A percentile compares a stretch with the other conserved stretches of the same genome.
These are phyloP conservation scores for Tephrocybe sp. DNA, from an alignment of 768 basidiomycete species.

Conservation along the genomic window DNA sequence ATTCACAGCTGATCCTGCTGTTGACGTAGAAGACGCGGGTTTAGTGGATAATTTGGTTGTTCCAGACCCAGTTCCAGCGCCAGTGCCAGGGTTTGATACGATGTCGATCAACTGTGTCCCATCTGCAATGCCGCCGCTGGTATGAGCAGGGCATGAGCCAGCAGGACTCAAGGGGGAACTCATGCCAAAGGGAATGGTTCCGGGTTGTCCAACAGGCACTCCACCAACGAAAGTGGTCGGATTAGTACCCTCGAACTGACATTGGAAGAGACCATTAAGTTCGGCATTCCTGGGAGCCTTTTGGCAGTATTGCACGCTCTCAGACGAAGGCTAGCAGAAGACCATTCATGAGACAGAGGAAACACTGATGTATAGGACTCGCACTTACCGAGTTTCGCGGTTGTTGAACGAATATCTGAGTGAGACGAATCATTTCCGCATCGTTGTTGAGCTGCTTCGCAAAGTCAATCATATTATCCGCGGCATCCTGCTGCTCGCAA, in stretches of 20 bases:
- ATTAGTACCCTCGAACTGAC: constrained; percentile 51
- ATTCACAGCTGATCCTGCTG: constrained; percentile 11
- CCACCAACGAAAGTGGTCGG: constrained; percentile 44
- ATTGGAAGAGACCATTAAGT: constrained; percentile 56
- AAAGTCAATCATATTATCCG: constrained; percentile 49
- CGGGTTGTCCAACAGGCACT: constrained; percentile 37
- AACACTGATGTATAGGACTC: background rate
- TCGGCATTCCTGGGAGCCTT: constrained; percentile 48
- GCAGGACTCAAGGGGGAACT: constrained; percentile 37
- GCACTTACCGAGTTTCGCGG: constrained; percentile 49
- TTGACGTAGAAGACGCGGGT: constrained; percentile 9
- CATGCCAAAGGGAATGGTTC: constrained; percentile 53
- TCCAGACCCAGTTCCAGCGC: constrained; percentile 5
- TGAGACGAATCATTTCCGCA: constrained; percentile 44
- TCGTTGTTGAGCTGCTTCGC: constrained; percentile 42
- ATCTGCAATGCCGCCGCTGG: constrained; percentile 46
- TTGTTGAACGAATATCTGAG: constrained; percentile 57
- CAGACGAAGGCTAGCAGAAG: constrained; percentile 35
- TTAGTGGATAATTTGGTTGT: background rate
- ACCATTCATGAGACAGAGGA: background rate
- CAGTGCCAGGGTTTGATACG: constrained; percentile 32
- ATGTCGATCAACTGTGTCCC: constrained; percentile 41
- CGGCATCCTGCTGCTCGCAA: constrained; percentile 57
- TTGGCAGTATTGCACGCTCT: constrained; percentile 52
- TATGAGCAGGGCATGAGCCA: constrained; percentile 50